Base-by-base conservation (phyloP, 2,329 filamentous ascomycete species). In the Cercospora citrullina region DNA sequence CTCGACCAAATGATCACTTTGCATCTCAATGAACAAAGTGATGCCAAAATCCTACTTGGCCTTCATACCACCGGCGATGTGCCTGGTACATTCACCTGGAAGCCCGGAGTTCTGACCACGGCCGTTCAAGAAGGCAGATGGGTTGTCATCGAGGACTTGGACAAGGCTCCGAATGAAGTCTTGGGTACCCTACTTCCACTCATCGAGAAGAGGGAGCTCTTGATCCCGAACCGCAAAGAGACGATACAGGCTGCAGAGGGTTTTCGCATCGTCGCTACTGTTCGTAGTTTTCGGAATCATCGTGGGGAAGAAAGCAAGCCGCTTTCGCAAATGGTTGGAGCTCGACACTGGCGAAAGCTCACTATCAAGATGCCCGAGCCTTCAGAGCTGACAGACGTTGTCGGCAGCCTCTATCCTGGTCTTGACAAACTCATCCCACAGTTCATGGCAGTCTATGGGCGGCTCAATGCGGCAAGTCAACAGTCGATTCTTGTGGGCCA, bases 61-160 rank as follows among this genome's bases (percentile, higher is more conserved):
- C 88, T 98, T 77, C 98, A 99, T 80, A 92, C 94, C 1, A 95
- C 93, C 23, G 94, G 93, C 67, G 88, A 91, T 16, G 91, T 90
- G 69, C 94, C 93, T 1, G 94, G 94, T 1, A 94, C 92, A 9
- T 99, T 99, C 77, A 87, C 88, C 61, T 99, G 95, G 95, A 89
- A 92, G 68, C 88, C 95, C 3, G 95, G 95, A 80, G 92, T 98
- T 21, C 83, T 99, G 73, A 97, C 95, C 0, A 96, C 93, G 31
- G 96, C 96, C 39, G 93, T 98, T 2, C 90, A 87, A 76, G 94
- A 99, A 82, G 96, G 95, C 16, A 87, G 94, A 75, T 99, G 95
- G 96, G 91, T 99, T 6, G 84, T 99, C 72, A 96, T 99, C 68
- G 96, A 99, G 79, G 96, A 99, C 79, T 85, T 99, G 48, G 94